Evolutionary conservation across 306 rosid genomes (phyloP), one percentile per base, ranked within the genome.

Genomic region (Quercus rubra): DNA sequence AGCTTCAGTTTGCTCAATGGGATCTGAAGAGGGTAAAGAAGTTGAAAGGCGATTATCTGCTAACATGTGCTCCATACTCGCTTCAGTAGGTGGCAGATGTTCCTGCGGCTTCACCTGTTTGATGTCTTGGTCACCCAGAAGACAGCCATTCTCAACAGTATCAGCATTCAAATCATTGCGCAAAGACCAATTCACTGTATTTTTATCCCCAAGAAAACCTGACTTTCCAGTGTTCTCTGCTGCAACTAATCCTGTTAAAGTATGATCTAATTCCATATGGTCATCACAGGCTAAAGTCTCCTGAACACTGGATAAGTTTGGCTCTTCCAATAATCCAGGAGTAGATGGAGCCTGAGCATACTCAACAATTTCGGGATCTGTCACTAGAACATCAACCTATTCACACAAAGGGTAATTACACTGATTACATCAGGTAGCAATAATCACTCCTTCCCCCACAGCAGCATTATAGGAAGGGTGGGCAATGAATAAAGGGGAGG

Each of bases 311-410:
- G 85, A 77, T 78, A 85, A 80, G 84, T 86, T 89, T 38, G 88
- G 87, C 83, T 89, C 94, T 77, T 87, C 87, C 77, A 82, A 61
- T 15, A 85, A 86, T 86, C 88, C 89, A 66, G 94, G 90, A 83
- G 92, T 90, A 76, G 87, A 91, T 55, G 93, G 95, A 70, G 85
- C 90, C 77, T 89, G 87, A 86, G 90, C 87, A 77, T 83, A 87
- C 57, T 80, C 88, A 77, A 80, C 54, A 35, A 79, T 83, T 74
- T 80, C 85, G 51, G 72, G 74, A 80, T 75, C 63, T 41, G 81
- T 63, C 30, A 86, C 87, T 23, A 66, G 73, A 76, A 80, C 86
- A 78, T 80, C 90, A 86, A 83, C 78, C 96, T 90, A 85, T 56
- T 82, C 83, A 84, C 83, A 85, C 67, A 84, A 85, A 27, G 28